Base-by-base conservation (phyloP, 2,329 filamentous ascomycete genomes). In the Pestalotiopsis fici region DNA sequence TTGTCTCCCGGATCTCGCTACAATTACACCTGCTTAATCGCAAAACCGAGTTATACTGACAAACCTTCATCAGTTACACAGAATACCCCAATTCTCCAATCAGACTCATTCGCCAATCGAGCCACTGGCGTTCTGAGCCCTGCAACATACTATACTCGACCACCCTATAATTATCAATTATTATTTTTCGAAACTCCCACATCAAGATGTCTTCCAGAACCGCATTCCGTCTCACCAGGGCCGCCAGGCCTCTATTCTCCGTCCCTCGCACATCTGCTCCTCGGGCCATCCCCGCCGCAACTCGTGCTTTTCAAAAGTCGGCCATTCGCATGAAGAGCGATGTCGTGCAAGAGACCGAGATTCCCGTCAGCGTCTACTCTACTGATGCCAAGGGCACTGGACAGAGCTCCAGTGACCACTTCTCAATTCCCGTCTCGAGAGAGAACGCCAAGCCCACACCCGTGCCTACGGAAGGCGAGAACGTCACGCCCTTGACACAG, bases 291-390 rank as follows among this genome's bases (percentile, higher is more conserved):
- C 74, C 76, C 25, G 75, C 70, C 11, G 72, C 73, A n/a, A 70
- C 72, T 25, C 81, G 82, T 43, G 72, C 79, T 39, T 80, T 84
- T 69, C 78, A 77, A 13, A 71, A 77, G 55, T 79, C 80, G 2
- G 72, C 78, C 23, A 69, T 75, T 56, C 80, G 79, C 70, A 71
- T 74, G 65, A 86, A 84, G 76, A 84, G 82, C 72, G 85, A 84
- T 67, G 84, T 87, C 13, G 84, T 88, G 69, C 83, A 83, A 70
- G 86, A 88, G 80, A 86, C 85, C 71, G 85, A 88, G 74, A 79
- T 89, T 18, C 86, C 86, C 31, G 86, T 88, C 66, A 86, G 86
- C 25, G 80, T 87, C 72, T 89, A 88, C 76, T 77, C 75, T 35
- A 78, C 82, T 5, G 81, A 85, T 67, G 74, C 79, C 65, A 84